Percentiles rank a stretch among this genome's conserved stretches.
Evolutionary conservation across 805 yeast species (phyloP).

Genomic region (Yarrowia alimentaria): DNA sequence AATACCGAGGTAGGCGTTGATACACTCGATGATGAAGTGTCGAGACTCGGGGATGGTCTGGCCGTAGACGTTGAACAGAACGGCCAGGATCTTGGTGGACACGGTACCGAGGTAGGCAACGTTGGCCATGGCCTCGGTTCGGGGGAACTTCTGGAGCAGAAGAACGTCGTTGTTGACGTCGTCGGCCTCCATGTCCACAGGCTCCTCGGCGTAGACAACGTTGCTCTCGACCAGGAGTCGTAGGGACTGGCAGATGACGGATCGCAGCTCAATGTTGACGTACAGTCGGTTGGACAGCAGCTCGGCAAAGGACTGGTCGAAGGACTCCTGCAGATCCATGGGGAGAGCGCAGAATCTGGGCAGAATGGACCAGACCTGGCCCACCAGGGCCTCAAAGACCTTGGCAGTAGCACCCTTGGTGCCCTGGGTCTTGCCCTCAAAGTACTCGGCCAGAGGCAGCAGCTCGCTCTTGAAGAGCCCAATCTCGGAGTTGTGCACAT

Average conservation of each 20-base stretch:
- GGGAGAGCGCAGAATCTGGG: slow-evolving; percentile 91
- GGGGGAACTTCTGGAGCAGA: slow-evolving; percentile 60
- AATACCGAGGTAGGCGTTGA: slow-evolving; percentile 73
- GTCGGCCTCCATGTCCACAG: slow-evolving; percentile 31
- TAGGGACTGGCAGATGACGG: slow-evolving; percentile 78
- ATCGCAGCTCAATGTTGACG: slow-evolving; percentile 70
- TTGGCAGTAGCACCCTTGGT: slow-evolving; percentile 54
- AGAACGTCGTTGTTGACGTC: slow-evolving; percentile 53
- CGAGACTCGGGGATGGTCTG: slow-evolving; percentile 83
- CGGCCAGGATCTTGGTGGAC: slow-evolving; percentile 77
- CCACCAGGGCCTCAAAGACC: slow-evolving; percentile 78
- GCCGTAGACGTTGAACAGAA: slow-evolving; percentile 87
- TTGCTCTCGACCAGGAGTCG: slow-evolving; percentile 77
- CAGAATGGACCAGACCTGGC: slow-evolving; percentile 88
- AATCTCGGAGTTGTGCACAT: slow-evolving; percentile 68
- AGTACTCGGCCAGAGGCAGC: slow-evolving; percentile 54
- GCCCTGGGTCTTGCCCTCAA: slow-evolving; percentile 34
- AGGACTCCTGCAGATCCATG: slow-evolving; percentile 60
- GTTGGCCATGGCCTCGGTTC: slow-evolving; percentile 53
- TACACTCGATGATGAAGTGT: slow-evolving; percentile 80
- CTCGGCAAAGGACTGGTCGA: slow-evolving; percentile 76
- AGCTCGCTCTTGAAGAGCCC: slow-evolving; percentile 61
- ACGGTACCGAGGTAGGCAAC: slow-evolving; percentile 56
- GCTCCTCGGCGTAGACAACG: slow-evolving; percentile 59
- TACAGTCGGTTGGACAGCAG: slow-evolving; percentile 71